Evolutionary conservation across 2,329 filamentous ascomycete species (phyloP), one percentile per base, ranked within the genome.

Genomic region (Aspergillus viridinutans): DNA sequence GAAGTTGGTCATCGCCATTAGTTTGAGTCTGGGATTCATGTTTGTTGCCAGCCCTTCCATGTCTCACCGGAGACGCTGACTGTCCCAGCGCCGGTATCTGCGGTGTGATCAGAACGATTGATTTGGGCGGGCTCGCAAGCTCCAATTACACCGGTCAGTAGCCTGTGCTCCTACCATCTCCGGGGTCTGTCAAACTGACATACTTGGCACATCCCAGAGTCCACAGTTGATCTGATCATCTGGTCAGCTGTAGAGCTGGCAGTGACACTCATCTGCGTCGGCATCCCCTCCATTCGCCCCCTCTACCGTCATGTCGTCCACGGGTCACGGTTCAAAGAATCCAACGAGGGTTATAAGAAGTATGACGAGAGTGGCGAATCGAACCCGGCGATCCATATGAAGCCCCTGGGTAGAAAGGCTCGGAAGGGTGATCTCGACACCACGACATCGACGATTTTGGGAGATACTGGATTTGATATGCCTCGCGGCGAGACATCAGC

Each of bases 21-120:
- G 71, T 12, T 69, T 76, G 63, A 75, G 73, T 50, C 64, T 77
- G 32, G 73, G 71, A 10, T 59, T 72, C 7, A 67, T 73, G 64
- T 70, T 21, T 6, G 62, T 57, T 21, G n/a, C 35, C 17, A 6
- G 2, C 17, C n/a, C n/a, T 17, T 49, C 49, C 53, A 28, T 43
- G 12, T 35, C 5, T 7, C 12, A 1, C 32, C 17, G 5, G 5
- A 6, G 28, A 28, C 17, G 7, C 21, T 23, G 4, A 23, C n/a
- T n/a, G 28, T 43, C n/a, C 45, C 29, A 61, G 59, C 42, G 58
- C 60, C 21, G 58, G 62, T 14, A 50, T 56, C 6, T 61, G 58
- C 38, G 61, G 62, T 14, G 56, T 64, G 10, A 55, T 64, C 25
- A 49, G 60, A 43, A 63, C 60, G 0, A 56, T 63, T 14, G 62